Conservation (phyloP, 2,329 filamentous ascomycete genomes). For the Colletotrichum magnum region DNA sequence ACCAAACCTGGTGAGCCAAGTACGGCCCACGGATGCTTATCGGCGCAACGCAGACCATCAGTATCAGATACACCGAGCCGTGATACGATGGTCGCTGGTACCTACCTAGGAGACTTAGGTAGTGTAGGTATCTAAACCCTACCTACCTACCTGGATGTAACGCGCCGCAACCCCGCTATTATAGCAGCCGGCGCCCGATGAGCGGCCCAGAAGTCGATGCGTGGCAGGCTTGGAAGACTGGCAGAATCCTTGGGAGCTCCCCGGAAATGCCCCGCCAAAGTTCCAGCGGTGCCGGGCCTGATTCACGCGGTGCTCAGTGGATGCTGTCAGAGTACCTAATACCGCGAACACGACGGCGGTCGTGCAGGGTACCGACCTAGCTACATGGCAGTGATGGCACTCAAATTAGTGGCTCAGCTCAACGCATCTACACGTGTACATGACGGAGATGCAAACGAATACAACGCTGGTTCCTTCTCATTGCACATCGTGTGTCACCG, state of each 20-base stretch:
- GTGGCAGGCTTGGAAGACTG: conserved; percentile 14
- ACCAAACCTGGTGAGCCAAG: no score
- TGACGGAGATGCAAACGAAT: neutral
- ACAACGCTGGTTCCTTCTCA: neutral
- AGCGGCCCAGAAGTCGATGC: conserved; percentile 16
- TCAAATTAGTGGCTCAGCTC: neutral
- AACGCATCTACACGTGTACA: conserved; percentile 12
- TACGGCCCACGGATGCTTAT: no score
- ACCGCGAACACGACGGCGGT: neutral
- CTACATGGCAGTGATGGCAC: neutral
- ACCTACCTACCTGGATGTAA: neutral
- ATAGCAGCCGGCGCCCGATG: conserved; percentile 4
- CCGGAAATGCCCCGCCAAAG: conserved; percentile 17
- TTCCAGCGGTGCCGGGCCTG: conserved; percentile 25
- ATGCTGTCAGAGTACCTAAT: neutral
- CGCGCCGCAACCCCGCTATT: neutral
- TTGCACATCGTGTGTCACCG: neutral
- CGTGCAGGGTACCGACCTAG: no score
- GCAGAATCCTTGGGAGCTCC: conserved; percentile 23
- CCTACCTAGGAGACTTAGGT: no score
- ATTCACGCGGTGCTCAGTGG: neutral
- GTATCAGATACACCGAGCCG: no score
- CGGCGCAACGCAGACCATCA: no score
- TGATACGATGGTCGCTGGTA: no score
- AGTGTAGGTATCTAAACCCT: no score